Conservation (phyloP, 2,329 filamentous ascomycete species). For the Incumbomyces lentus region DNA sequence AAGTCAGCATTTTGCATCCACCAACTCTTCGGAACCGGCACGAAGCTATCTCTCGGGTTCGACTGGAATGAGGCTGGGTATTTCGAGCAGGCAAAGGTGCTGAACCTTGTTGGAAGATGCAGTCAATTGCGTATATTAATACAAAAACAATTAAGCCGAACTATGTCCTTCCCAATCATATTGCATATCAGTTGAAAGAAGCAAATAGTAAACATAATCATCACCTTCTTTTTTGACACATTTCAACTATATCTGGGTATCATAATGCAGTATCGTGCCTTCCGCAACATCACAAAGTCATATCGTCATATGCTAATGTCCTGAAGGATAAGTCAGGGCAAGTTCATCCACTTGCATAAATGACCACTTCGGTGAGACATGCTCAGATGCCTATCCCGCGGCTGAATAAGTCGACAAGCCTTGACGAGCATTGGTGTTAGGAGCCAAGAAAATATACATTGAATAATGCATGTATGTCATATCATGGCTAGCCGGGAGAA, state of each 20-base stretch:
- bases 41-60: too few species aligned
- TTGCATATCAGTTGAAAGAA: too few species aligned
- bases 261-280: slow-evolving; percentile 3
- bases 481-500: slow-evolving; percentile 3
- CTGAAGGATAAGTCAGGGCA: neutral
- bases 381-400: neutral
- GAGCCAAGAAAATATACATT: neutral
- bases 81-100: too few species aligned
- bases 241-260: slow-evolving; percentile 7
- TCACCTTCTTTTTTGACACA: too few species aligned
- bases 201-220: too few species aligned
- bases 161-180: neutral
- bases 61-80: too few species aligned
- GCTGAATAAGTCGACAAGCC: too few species aligned
- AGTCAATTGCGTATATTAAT: neutral
- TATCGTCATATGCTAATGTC: neutral
- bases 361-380: neutral
- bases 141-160: neutral
- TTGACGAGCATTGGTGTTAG: neutral
- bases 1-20: too few species aligned
- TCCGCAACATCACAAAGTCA: neutral
- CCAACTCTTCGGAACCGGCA: too few species aligned
- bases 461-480: neutral
- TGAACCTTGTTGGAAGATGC: too few species aligned
- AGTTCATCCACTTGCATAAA: neutral